Evolutionary conservation across 805 yeast species (phyloP).

Genomic region (Yarrowia sp.): DNA sequence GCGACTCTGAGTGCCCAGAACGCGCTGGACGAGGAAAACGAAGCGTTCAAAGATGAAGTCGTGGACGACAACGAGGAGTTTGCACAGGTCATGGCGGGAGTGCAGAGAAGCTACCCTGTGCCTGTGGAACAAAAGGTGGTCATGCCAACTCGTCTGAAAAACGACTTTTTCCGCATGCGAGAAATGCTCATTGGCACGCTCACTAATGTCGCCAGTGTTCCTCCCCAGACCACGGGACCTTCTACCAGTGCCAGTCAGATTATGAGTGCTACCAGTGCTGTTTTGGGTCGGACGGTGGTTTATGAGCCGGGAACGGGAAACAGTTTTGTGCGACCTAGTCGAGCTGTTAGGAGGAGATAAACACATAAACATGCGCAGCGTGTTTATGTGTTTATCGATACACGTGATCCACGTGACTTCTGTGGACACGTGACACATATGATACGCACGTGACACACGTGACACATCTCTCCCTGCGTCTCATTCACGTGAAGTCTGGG

Average conservation of each 20-base stretch:
- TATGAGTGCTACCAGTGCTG: constrained; percentile 37
- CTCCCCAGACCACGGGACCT: background rate
- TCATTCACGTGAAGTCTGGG: too few species aligned
- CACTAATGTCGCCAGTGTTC: constrained; percentile 28
- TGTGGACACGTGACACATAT: background rate
- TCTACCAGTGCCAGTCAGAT: constrained; percentile 30
- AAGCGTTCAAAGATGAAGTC: constrained; percentile 33
- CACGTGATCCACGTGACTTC: too few species aligned
- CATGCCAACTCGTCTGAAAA: constrained; percentile 66
- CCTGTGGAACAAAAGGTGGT: constrained; percentile 77
- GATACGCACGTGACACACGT: too few species aligned
- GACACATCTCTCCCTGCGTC: too few species aligned
- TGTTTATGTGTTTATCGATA: background rate
- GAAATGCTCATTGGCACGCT: constrained; percentile 90
- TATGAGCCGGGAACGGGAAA: constrained; percentile 34
- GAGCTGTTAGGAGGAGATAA: constrained; percentile 27
- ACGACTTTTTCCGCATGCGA: constrained; percentile 76
- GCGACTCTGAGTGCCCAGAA: constrained; percentile 47
- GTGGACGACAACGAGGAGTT: constrained; percentile 87
- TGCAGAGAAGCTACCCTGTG: constrained; percentile 68
- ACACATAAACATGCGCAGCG: background rate
- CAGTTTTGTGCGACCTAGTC: constrained; percentile 36
- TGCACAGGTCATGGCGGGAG: constrained; percentile 81
- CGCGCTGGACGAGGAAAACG: constrained; percentile 37
- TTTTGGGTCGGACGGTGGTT: constrained; percentile 38